Base-by-base conservation (phyloP, 257 asterid species). In the Coffea eugenioides region DNA sequence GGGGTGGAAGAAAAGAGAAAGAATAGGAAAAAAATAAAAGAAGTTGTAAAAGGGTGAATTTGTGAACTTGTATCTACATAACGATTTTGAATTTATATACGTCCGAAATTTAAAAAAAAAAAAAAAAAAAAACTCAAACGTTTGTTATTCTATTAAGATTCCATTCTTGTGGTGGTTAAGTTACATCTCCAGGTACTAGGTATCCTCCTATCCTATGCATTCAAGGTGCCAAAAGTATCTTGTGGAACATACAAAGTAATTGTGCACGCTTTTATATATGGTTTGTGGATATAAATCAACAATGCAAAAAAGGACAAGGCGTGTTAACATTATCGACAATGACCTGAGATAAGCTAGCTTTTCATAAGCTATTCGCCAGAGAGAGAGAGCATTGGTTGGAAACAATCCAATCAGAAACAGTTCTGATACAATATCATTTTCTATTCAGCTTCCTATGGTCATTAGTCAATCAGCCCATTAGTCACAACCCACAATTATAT, bases 391-490 rank as follows among this genome's bases (percentile, higher is more conserved):
- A 54, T 73, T 79, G 69, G 72, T 70, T 79, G 72, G 51, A 72
- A 79, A 83, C 75, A 52, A 79, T 75, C 77, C 83, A 83, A 76
- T 80, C 65, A 76, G 34, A 57, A 80, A 71, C n/a, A 41, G 79
- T 52, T 31, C 2, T 34, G 45, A 74, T 64, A 64, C 14, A 8
- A 16, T 41, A 46, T 23, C 71, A 52, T 74, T 66, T 79, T 75
- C 73, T 79, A 4, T 64, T 57, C 65, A 43, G 62, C 39, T 79
- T 36, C 18, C 27, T 49, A 69, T 39, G 5, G 43, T 39, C 43
- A 39, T 39, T 41, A 71, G 75, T 71, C 75, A 51, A 52, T 80
- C 61, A 16, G 51, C 68, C 67, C 82, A 72, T 49, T 72, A 64
- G n/a, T 62, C 72, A 71, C 73, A 31, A 45, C 61, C 62, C 72